Conservation (phyloP, 2,329 filamentous ascomycete genomes). For the Diaporthe helianthi region DNA sequence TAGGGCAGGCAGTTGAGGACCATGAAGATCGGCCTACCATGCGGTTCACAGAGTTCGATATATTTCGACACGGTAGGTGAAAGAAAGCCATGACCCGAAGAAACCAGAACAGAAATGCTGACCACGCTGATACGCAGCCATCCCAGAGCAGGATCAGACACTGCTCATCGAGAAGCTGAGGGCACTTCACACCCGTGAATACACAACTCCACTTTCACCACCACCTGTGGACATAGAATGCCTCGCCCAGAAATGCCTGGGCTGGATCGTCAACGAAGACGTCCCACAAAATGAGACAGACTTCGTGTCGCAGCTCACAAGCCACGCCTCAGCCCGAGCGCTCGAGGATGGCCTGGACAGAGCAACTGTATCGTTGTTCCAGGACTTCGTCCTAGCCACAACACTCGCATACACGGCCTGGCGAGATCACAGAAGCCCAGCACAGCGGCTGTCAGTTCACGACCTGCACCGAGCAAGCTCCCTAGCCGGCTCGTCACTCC, state of each 20-base stretch:
- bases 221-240: neutral
- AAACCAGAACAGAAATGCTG: neutral
- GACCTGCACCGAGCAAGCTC: constrained; percentile 2
- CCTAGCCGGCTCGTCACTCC: constrained; percentile 17
- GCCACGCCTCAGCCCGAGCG: neutral
- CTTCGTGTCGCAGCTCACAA: constrained; percentile 10
- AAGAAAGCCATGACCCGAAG: too few relatives aligned
- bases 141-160: neutral
- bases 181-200: neutral
- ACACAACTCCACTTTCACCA: neutral
- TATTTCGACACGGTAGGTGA: constrained; percentile 15
- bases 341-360: neutral
- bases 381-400: constrained; percentile 16
- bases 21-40: neutral
- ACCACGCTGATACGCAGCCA: neutral
- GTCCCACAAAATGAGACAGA: neutral
- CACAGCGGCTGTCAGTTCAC: constrained; percentile 1
- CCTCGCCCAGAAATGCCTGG: constrained; percentile 7
- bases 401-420: constrained; percentile 22
- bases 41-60: neutral
- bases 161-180: constrained; percentile 6
- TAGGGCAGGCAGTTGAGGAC: neutral
- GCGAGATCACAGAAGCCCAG: neutral
- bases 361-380: neutral
- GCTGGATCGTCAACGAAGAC: constrained; percentile 5